Evolutionary conservation across 2,329 filamentous ascomycete species (phyloP).

Genomic region (Trichothecium roseum): DNA sequence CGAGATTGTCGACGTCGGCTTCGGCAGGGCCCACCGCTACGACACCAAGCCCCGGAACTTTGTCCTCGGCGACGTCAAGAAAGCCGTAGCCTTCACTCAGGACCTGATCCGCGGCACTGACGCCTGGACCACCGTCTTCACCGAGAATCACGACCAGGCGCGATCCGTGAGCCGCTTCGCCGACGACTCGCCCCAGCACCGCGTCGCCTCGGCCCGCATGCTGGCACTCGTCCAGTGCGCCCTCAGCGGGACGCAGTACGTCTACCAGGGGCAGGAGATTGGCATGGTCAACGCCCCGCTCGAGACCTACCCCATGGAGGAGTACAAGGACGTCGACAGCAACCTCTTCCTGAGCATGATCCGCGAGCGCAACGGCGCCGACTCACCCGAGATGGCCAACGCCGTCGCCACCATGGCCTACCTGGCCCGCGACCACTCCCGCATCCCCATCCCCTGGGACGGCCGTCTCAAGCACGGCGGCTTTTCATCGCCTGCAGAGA

Average conservation of each 20-base stretch:
- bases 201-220: slow-evolving; percentile 44
- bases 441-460: slow-evolving; percentile 60
- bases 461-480: slow-evolving; percentile 18
- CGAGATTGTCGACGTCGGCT: slow-evolving; percentile 51
- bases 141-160: slow-evolving; percentile 56
- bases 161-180: slow-evolving; percentile 46
- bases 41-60: slow-evolving; percentile 35
- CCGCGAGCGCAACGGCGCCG: slow-evolving; percentile 13
- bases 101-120: slow-evolving; percentile 40
- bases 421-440: slow-evolving; percentile 47
- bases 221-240: slow-evolving; percentile 42
- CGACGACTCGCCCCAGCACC: slow-evolving; percentile 35
- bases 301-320: slow-evolving; percentile 48
- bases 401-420: slow-evolving; percentile 19
- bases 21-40: slow-evolving; percentile 39
- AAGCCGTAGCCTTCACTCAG: slow-evolving; percentile 38
- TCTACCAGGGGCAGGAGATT: slow-evolving; percentile 60
- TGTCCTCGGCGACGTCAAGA: slow-evolving; percentile 36
- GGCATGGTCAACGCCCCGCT: slow-evolving; percentile 52
- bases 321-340: slow-evolving; percentile 37
- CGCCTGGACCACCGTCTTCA: slow-evolving; percentile 54
- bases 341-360: slow-evolving; percentile 26
- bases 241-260: slow-evolving; percentile 49
- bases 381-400: slow-evolving; percentile 22
- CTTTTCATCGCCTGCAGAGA: slow-evolving; percentile 17